A percentile compares a stretch with the other conserved stretches of the same genome.
Evolutionary conservation across 345 rosid species (phyloP).

Genomic region (Xanthoceras sorbifolium): DNA sequence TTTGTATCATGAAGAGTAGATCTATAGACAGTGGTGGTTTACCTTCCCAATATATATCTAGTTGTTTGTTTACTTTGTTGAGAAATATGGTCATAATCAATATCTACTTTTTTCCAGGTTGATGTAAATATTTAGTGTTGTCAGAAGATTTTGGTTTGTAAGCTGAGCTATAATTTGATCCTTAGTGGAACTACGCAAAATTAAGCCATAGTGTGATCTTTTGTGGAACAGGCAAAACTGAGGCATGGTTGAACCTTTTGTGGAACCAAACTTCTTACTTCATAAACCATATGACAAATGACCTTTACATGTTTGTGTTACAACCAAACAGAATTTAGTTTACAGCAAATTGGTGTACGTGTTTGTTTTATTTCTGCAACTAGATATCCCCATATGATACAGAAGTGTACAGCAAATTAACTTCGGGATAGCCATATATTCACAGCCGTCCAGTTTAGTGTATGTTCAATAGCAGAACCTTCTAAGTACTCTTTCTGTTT

Average conservation of each 20-base stretch:
- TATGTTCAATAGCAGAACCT: background rate
- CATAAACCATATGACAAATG: background rate
- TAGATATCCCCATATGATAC: background rate
- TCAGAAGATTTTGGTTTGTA: background rate
- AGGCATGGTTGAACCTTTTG: too few species aligned
- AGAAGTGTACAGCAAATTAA: background rate
- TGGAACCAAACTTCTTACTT: background rate
- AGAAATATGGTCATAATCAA: slow-evolving; percentile 12
- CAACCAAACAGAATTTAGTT: background rate
- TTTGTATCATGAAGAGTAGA: slow-evolving; percentile 78
- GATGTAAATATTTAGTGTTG: slow-evolving; percentile 27
- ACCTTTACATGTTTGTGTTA: background rate
- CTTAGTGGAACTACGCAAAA: background rate
- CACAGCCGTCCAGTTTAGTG: background rate
- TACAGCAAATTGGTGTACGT: background rate
- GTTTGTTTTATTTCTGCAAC: background rate
- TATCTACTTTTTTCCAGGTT: background rate
- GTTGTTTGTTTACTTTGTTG: slow-evolving; percentile 6
- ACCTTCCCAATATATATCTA: background rate
- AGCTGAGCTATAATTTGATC: background rate
- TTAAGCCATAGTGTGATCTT: background rate
- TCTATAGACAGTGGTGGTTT: slow-evolving; percentile 14
- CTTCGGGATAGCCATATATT: background rate
- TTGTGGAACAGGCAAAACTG: too few species aligned
- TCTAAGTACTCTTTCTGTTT: background rate